phyloP scores from a whole-genome alignment of 805 yeast species.

The Yarrowia sp. region DNA sequence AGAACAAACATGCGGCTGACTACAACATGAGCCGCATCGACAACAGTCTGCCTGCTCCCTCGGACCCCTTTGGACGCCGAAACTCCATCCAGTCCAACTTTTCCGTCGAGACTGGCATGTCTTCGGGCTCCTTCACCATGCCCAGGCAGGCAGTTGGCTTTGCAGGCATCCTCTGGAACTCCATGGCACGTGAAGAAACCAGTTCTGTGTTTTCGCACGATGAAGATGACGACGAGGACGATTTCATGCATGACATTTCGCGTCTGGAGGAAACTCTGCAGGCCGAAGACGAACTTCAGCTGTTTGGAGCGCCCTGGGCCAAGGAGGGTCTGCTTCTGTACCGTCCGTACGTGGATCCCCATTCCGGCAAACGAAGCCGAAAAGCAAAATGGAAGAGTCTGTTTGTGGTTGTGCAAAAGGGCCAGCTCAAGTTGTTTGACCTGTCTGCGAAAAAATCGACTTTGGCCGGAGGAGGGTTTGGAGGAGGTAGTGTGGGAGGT shows the following conservation, averaged over 20 bases:
- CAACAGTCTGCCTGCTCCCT: neutral
- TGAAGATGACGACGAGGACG: conserved; percentile 31
- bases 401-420: conserved; percentile 66
- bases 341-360: conserved; percentile 34
- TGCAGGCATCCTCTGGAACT: conserved; percentile 35
- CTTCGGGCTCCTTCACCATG: conserved; percentile 33
- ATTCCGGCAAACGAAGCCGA: conserved; percentile 32
- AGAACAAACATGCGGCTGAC: neutral
- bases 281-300: conserved; percentile 58
- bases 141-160: conserved; percentile 37
- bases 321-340: conserved; percentile 64
- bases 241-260: conserved; percentile 33
- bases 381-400: conserved; percentile 46
- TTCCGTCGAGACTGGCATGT: conserved; percentile 40
- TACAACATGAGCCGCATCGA: conserved; percentile 19
- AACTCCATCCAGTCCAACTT: conserved; percentile 36
- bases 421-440: conserved; percentile 56
- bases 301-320: conserved; percentile 72
- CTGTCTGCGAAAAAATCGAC: conserved; percentile 26
- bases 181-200: conserved; percentile 34
- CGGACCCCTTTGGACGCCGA: conserved; percentile 25
- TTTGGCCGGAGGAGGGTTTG: conserved; percentile 8
- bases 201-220: conserved; percentile 29
- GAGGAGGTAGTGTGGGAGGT: conserved; percentile 47
- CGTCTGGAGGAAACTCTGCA: conserved; percentile 41